A percentile compares a stretch with the other conserved stretches of the same genome.
These are phyloP conservation scores for Margaritispora aquatica DNA, from an alignment of 495 filamentous ascomycete species.

Conservation along the genomic window DNA sequence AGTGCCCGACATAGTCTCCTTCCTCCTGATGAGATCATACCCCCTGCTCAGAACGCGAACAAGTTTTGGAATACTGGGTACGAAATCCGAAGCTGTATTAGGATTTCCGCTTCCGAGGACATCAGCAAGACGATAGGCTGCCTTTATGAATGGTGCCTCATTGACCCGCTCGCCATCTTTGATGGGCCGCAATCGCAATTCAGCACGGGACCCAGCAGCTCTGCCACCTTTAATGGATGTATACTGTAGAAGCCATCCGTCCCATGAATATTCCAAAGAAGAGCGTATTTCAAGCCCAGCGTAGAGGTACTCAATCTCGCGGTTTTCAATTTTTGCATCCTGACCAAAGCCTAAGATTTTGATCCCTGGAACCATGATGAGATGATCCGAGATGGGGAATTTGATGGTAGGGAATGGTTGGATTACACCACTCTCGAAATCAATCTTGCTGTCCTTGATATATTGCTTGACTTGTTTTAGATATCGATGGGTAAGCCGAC, in stretches of 20 bases:
- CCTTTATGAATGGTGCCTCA: neutral
- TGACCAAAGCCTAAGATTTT: slow-evolving; percentile 12
- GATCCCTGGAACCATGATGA: slow-evolving; percentile 11
- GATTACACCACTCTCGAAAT: slow-evolving; percentile 28
- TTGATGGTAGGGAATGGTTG: slow-evolving; percentile 29
- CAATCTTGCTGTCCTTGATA: slow-evolving; percentile 30
- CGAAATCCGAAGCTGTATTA: neutral
- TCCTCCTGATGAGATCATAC: neutral
- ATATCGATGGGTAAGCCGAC: neutral
- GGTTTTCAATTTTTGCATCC: neutral
- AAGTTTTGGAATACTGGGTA: neutral
- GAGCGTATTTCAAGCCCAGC: slow-evolving; percentile 37
- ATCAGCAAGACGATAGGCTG: neutral
- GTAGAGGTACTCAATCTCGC: slow-evolving; percentile 37
- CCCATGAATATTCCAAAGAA: slow-evolving; percentile 28
- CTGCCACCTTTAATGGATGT: slow-evolving; percentile 37
- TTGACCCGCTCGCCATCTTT: neutral
- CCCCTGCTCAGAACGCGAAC: neutral
- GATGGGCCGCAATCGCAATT: slow-evolving; percentile 32
- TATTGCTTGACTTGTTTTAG: slow-evolving; percentile 23
- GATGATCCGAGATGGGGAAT: slow-evolving; percentile 25
- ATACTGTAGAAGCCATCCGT: slow-evolving; percentile 35
- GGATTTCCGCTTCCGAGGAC: neutral
- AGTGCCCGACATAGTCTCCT: neutral
- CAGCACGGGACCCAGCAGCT: slow-evolving; percentile 32